These are phyloP conservation scores for Rhizopus delemar DNA, from an alignment of 371 early-diverging fungal genomes.

Conservation along the genomic window DNA sequence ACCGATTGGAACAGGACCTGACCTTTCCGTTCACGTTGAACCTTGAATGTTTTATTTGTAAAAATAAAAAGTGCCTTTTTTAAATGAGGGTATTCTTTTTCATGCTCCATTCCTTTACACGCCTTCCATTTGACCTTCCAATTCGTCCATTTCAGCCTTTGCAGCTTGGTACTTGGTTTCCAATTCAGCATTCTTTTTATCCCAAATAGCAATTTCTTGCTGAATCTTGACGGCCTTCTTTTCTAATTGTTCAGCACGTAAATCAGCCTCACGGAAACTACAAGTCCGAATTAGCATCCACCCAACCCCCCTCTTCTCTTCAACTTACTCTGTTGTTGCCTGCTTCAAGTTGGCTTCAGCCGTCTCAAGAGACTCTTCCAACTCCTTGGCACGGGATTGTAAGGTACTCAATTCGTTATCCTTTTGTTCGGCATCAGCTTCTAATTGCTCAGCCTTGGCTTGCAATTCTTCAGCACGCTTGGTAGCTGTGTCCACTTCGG, in stretches of 20 bases:
- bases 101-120: constrained; percentile 20
- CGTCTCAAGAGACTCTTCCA: constrained; percentile 68
- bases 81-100: too few relatives aligned
- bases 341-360: constrained; percentile 66
- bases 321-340: constrained; percentile 38
- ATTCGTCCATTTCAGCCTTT: constrained; percentile 46
- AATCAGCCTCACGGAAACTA: constrained; percentile 66
- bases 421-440: constrained; percentile 60
- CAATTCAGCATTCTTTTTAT: constrained; percentile 41
- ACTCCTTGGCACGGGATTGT: constrained; percentile 60
- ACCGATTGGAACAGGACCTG: constrained; percentile 85
- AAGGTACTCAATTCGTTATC: constrained; percentile 69
- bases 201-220: constrained; percentile 33
- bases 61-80: neutral
- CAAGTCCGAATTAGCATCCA: too few relatives aligned
- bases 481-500: constrained; percentile 67
- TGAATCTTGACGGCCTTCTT: constrained; percentile 41
- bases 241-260: constrained; percentile 35
- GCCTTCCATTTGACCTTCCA: constrained; percentile 45
- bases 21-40: constrained; percentile 46
- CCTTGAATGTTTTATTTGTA: constrained; percentile 11
- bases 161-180: constrained; percentile 34
- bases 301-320: too few relatives aligned
- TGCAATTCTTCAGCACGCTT: constrained; percentile 69
- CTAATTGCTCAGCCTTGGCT: constrained; percentile 54